Evolutionary conservation across 2,329 filamentous ascomycete species (phyloP), one percentile per base, ranked within the genome.

Genomic region (Alternaria longipes): DNA sequence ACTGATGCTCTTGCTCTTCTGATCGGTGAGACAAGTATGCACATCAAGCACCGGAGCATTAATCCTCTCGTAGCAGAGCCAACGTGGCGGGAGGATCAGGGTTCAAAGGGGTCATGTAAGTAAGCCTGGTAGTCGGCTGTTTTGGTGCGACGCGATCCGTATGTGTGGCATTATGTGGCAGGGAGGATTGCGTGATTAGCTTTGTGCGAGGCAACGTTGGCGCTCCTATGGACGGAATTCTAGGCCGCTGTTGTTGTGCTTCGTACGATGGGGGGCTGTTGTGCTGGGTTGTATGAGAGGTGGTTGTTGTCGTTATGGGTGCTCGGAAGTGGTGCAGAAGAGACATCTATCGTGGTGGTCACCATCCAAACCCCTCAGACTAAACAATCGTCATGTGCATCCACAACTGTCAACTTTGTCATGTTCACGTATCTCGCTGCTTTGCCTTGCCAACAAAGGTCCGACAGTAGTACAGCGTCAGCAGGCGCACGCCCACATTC

Each of bases 31-130:
- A 59, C 18, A 30, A 56, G 49, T 36, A 58, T 58, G 60, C 60
- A 55, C 44, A 59, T 36, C 51, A 45, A 54, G 51, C 60, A 52
- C 50, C 60, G 51, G 57, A 63, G 34, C 12, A 47, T 62, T 57
- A 58, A 42, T 55, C 26, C 68, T 65, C 72, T 64, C 62, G 26
- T 50, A n/a, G 42, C 50, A 60, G 57, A 42, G 66, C 69, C 67
- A 71, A 62, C 59, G 66, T 71, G 70, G 67, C 72, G 71, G 36
- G 36, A 40, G 73, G 65, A 66, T 66, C 59, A 57, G 47, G 54
- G 58, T 42, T 60, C 52, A 54, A 30, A 54, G 46, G 63, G 28
- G 40, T 22, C 24, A 54, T 38, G 49, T 36, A 22, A 24, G 41
- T 54, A 54, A 62, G 45, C 52, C 45, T 56, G 44, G 56, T 60